These are phyloP conservation scores for Termitomyces sp. DNA, from an alignment of 768 basidiomycete species.

Conservation along the genomic window DNA sequence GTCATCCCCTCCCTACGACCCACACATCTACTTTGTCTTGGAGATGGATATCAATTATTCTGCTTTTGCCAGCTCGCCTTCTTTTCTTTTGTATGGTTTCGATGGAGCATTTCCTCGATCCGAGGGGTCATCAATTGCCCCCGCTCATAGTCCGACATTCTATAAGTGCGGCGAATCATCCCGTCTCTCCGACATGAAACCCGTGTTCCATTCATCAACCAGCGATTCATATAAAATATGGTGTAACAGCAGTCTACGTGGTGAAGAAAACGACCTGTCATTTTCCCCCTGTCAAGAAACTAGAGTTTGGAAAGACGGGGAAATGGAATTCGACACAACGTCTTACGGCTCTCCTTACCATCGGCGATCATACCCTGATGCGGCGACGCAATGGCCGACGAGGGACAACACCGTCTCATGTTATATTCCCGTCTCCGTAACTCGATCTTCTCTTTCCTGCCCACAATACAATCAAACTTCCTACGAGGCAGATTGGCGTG, in stretches of 20 bases:
- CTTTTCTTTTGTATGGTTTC: conserved; percentile 2
- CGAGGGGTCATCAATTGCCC: conserved; percentile 7
- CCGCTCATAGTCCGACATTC: conserved; percentile 20
- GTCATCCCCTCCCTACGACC: not conserved
- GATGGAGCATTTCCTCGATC: conserved; percentile 3
- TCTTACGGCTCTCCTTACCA: not conserved
- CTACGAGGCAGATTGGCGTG: conserved; percentile 8
- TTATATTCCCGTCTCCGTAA: conserved; percentile 13
- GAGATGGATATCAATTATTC: conserved; percentile 11
- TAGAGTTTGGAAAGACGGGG: conserved; percentile 11
- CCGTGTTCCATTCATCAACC: conserved; percentile 14
- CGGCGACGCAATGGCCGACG: conserved; percentile 6
- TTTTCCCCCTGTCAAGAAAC: not conserved
- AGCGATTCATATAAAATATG: conserved; percentile 12
- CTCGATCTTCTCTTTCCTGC: conserved; percentile 12
- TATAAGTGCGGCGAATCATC: conserved; percentile 19
- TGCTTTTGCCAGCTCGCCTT: conserved; percentile 6
- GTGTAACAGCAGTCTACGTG: not conserved
- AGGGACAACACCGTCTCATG: conserved; percentile 9
- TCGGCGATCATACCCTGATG: conserved; percentile 1
- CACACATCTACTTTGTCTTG: not conserved
- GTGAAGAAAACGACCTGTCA: not conserved
- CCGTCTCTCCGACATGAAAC: conserved; percentile 15
- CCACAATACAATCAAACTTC: conserved; percentile 7
- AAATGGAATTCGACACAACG: conserved; percentile 8